These are phyloP conservation scores for Allomyces javanicus DNA, from an alignment of 192 early-diverging fungal genomes.

Conservation along the genomic window DNA sequence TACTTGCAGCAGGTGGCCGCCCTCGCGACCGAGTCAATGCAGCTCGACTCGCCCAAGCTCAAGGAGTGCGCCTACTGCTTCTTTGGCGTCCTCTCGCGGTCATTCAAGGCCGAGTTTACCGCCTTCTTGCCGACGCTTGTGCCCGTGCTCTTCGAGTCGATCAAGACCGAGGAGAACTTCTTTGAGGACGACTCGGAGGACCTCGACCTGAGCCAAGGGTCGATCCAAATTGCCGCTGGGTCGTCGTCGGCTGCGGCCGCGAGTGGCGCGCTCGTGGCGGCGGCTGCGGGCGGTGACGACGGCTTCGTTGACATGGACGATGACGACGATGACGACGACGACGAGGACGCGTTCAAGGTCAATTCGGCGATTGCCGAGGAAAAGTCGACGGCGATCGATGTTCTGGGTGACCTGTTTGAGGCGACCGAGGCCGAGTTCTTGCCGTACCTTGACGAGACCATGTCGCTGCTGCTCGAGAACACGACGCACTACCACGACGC, in stretches of 20 bases:
- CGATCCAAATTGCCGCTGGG: background rate
- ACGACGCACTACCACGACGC: conserved; percentile 19
- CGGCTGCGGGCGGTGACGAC: background rate
- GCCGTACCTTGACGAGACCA: conserved; percentile 17
- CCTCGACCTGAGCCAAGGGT: background rate
- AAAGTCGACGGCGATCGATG: conserved; percentile 23
- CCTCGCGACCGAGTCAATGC: conserved; percentile 56
- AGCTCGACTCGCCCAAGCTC: conserved; percentile 47
- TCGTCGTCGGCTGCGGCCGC: background rate
- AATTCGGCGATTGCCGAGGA: conserved; percentile 21
- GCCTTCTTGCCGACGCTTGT: conserved; percentile 53
- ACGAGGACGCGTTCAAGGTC: conserved; percentile 6
- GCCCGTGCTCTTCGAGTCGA: conserved; percentile 61
- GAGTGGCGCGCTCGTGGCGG: background rate
- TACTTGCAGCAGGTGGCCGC: conserved; percentile 53
- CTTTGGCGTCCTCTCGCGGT: conserved; percentile 60
- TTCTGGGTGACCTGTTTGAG: conserved; percentile 20
- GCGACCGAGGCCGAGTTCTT: conserved; percentile 15
- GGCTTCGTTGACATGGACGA: conserved; percentile 6
- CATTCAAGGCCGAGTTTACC: conserved; percentile 65
- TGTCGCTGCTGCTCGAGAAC: conserved; percentile 9
- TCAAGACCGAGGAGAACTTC: conserved; percentile 46
- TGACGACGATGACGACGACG: conserved; percentile 15
- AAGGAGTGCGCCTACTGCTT: conserved; percentile 73
- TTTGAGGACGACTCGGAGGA: conserved; percentile 10